Evolutionary conservation across 306 rosid species (phyloP).

Genomic region (Ammopiptanthus mongolicus): DNA sequence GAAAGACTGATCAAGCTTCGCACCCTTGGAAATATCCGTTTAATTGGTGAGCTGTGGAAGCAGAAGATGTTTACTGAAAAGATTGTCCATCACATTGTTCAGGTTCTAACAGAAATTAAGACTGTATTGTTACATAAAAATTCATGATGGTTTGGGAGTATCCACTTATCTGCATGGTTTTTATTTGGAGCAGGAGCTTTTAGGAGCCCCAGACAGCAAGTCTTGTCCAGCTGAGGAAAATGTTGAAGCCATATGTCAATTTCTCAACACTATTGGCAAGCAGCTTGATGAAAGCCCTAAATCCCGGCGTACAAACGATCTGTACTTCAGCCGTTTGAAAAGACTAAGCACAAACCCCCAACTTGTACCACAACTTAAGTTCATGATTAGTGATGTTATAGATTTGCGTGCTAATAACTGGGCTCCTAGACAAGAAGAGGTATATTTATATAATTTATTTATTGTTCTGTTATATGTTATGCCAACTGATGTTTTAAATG

Average conservation of each 20-base stretch:
- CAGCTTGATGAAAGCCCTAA: slow-evolving; percentile 66
- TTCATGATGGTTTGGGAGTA: not conserved
- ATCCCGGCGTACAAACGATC: slow-evolving; percentile 53
- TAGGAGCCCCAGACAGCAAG: slow-evolving; percentile 49
- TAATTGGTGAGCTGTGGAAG: slow-evolving; percentile 86
- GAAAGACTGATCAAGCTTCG: slow-evolving; percentile 67
- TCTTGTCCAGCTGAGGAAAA: slow-evolving; percentile 75
- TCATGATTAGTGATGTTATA: slow-evolving; percentile 58
- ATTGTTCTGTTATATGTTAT: not conserved
- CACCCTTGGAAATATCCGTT: slow-evolving; percentile 76
- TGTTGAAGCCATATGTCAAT: slow-evolving; percentile 88
- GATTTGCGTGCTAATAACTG: slow-evolving; percentile 69
- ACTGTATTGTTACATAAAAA: not conserved
- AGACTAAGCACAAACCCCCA: slow-evolving; percentile 52
- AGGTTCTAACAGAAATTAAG: slow-evolving; percentile 32
- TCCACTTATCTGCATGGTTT: not conserved
- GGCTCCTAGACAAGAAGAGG: slow-evolving; percentile 89
- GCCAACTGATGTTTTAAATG: not conserved
- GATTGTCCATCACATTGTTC: slow-evolving; percentile 88
- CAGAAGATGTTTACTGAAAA: slow-evolving; percentile 86
- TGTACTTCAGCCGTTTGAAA: slow-evolving; percentile 60
- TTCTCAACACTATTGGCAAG: slow-evolving; percentile 68
- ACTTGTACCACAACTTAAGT: slow-evolving; percentile 56
- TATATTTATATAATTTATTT: not conserved
- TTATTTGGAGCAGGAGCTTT: slow-evolving; percentile 51